Percentiles rank a stretch among this genome's conserved stretches.
phyloP scores from a whole-genome alignment of 257 asterid genomes.

The Primulina eburnea region DNA sequence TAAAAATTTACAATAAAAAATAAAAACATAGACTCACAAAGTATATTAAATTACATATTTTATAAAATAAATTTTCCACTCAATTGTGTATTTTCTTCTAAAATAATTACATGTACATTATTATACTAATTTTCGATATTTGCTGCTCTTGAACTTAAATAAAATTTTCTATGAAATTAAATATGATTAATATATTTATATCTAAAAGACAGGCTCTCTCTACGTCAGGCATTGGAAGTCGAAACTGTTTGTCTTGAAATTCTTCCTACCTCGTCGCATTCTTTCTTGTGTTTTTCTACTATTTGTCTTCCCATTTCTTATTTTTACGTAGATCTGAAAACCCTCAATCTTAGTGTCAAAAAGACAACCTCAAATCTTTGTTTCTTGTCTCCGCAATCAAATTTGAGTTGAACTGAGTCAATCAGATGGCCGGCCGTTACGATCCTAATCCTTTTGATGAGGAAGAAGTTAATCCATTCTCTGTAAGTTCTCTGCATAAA shows the following conservation, averaged over 20 bases:
- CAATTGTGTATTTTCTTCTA: too few relatives aligned
- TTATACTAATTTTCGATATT: too few relatives aligned
- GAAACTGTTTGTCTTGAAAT: not conserved
- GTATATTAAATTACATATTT: too few relatives aligned
- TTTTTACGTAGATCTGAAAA: not conserved
- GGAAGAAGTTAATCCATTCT: conserved; percentile 58
- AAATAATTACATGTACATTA: too few relatives aligned
- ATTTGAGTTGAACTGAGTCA: not conserved
- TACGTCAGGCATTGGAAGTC: not conserved
- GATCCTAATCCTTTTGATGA: conserved; percentile 62
- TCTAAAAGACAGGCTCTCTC: too few relatives aligned
- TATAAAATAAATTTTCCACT: too few relatives aligned
- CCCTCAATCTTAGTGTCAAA: not conserved
- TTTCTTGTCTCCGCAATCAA: conserved; percentile 14
- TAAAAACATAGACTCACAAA: too few relatives aligned
- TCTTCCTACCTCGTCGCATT: conserved; percentile 21
- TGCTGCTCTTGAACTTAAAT: too few relatives aligned
- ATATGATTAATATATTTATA: too few relatives aligned
- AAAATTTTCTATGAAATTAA: too few relatives aligned
- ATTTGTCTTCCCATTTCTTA: not conserved
- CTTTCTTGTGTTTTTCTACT: not conserved
- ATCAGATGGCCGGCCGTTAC: conserved; percentile 57
- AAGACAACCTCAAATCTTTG: not conserved
- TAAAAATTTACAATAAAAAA: too few relatives aligned
- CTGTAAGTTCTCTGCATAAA: conserved; percentile 35